phyloP scores from a whole-genome alignment of 768 basidiomycete species.

The Heimioporus sp. region DNA sequence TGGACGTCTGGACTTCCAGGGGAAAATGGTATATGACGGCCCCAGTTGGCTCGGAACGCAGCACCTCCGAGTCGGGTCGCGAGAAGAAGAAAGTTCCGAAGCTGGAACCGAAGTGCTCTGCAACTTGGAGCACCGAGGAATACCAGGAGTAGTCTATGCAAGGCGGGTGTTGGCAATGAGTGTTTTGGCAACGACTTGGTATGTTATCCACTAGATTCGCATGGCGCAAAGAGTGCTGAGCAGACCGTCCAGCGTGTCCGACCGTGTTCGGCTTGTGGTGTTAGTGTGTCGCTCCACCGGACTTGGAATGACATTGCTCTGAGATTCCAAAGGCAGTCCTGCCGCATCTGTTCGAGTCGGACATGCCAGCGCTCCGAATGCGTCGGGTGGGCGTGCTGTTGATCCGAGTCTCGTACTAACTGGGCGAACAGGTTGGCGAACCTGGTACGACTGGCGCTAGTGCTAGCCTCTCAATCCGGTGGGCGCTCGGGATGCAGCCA shows the following conservation, averaged over 20 bases:
- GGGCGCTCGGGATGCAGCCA: neutral
- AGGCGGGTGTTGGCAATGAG: no score
- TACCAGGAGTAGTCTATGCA: no score
- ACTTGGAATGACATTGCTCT: neutral
- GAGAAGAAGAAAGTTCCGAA: no score
- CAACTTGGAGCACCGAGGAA: no score
- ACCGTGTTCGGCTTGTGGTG: neutral
- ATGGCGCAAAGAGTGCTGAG: neutral
- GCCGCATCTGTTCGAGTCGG: neutral
- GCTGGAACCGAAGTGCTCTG: no score
- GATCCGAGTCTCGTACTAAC: neutral
- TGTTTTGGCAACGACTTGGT: no score
- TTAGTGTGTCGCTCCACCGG: neutral
- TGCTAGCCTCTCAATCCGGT: neutral
- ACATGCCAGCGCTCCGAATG: neutral
- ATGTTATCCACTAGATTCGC: no score
- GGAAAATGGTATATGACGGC: no score
- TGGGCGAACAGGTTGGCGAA: neutral
- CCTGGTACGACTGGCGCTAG: neutral
- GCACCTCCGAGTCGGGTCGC: no score
- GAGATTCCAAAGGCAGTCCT: neutral
- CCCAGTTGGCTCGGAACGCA: no score
- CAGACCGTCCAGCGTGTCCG: neutral
- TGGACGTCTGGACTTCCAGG: no score
- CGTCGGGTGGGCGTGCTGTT: constrained; percentile 2